Evolutionary conservation across 139 green algal species (phyloP), one percentile per base, ranked within the genome.

Genomic region (Asterochloris sp.): DNA sequence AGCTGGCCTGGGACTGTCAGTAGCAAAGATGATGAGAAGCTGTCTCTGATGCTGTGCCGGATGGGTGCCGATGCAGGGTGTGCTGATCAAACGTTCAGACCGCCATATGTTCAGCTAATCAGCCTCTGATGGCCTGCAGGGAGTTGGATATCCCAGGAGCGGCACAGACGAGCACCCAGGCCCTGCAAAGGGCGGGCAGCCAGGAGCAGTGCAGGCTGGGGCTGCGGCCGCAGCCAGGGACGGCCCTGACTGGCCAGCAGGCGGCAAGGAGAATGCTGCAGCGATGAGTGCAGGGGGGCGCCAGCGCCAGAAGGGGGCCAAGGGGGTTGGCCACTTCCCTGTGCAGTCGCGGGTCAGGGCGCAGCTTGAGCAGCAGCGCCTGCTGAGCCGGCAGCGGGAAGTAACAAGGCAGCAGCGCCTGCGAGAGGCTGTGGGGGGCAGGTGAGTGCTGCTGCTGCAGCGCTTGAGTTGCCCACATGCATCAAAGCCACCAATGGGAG

Each of bases 341-440:
- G 63, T 74, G 11, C 68, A 82, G 63, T 82, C 78, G 19, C 68
- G 28, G 27, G 78, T 82, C n/a, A 82, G 63, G 78, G n/a, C 80
- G 78, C 81, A 89, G 63, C 83, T 81, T 71, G 64, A 89, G 76
- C 81, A 85, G 47, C 19, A 54, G 26, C 62, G 84, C 26, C 74
- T 64, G 9, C 26, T 88, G 75, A 23, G 73, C n/a, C 78, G 84
- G 69, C 69, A 76, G n/a, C 79, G 76, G 73, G 69, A 60, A 24
- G 69, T 62, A 21, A 62, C 78, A 19, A 62, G 63, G 61, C 27
- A 74, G 63, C 78, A 82, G 26, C 78, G 78, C 15, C 13, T 82
- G 62, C 62, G 73, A 16, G 63, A 61, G 27, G 78, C 78, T 19
- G 14, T 82, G 11, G 27, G 27, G n/a, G 78, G 12, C 82, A 85